Evolutionary conservation across 495 filamentous ascomycete species (phyloP), one percentile per base, ranked within the genome.

Genomic region (Lasiosphaeria ovina): DNA sequence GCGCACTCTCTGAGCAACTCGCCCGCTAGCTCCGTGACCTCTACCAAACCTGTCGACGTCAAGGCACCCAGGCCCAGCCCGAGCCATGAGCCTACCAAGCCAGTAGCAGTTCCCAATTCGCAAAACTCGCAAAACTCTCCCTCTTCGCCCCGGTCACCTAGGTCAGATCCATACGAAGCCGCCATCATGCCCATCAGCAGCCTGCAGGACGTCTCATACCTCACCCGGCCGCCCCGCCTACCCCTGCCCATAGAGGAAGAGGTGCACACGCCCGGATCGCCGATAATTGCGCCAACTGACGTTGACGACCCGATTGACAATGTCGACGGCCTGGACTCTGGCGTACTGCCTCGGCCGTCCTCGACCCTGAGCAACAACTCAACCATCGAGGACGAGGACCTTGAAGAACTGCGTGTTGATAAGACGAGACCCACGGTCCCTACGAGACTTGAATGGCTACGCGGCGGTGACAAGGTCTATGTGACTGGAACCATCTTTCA

Each of bases 401-500:
- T 85, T 48, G 89, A 92, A 65, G 91, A 93, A 66, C 78, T 93
- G 62, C 80, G 85, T 40, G 81, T 87, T 36, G 85, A 88, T 62
- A 83, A 83, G 69, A 80, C 78, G 17, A 77, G 76, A 55, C 81
- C 82, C 3, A 87, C 84, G 16, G 88, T 98, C 44, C 91, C 92
- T 7, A 96, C 91, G 11, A 70, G 81, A 36, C 83, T 98, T 42
- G 87, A 91, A 74, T 98, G 93, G 94, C 81, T 78, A 54, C 81
- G 86, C 33, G 83, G 83, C 40, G 89, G 89, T 60, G 84, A 95
- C 57, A 94, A 91, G 76, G 86, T 98, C 58, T 98, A 95, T 72
- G 90, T 98, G 42, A 98, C 95, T 1, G 94, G 94, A 62, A 98
- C 95, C 17, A 97, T 97, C 68, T 93, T 93, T 58, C 87, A 90